phyloP scores from a whole-genome alignment of 768 basidiomycete species.

The Boletales sp. region DNA sequence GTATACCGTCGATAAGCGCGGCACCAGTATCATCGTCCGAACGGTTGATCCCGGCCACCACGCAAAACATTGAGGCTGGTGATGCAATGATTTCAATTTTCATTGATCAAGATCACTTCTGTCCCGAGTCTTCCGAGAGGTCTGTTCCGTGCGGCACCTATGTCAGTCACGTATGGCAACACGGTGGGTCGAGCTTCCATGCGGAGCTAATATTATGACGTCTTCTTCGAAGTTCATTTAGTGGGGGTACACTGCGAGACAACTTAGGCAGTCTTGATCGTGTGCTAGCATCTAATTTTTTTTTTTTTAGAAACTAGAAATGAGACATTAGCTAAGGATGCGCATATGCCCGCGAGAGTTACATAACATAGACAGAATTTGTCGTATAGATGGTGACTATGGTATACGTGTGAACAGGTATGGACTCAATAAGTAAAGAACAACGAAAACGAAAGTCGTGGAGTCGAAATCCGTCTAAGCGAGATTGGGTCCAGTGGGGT shows the following conservation, averaged over 20 bases:
- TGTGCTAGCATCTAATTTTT: not conserved
- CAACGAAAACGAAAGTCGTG: not conserved
- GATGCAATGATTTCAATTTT: not conserved
- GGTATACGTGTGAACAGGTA: slow-evolving; percentile 26
- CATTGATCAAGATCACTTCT: not conserved
- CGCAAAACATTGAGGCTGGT: not conserved
- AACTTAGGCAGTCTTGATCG: not conserved
- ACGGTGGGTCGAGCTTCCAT: slow-evolving; percentile 8
- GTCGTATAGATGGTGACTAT: slow-evolving; percentile 14
- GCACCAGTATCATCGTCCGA: not conserved
- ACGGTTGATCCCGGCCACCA: not conserved
- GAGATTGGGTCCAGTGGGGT: slow-evolving; percentile 68
- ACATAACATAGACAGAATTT: slow-evolving; percentile 9
- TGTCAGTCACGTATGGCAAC: slow-evolving; percentile 9
- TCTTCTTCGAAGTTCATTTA: slow-evolving; percentile 14
- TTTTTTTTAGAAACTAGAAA: no score
- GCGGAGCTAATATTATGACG: not conserved
- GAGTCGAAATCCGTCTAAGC: slow-evolving; percentile 24
- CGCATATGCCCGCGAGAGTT: not conserved
- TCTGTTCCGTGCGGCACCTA: not conserved
- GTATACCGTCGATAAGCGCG: no score
- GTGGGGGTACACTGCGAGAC: no score
- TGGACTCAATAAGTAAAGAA: slow-evolving; percentile 13
- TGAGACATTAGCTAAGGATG: not conserved
- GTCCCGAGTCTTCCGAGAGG: not conserved